Conservation (phyloP, 2,329 filamentous ascomycete genomes). For the Pseudopithomyces chartarum region DNA sequence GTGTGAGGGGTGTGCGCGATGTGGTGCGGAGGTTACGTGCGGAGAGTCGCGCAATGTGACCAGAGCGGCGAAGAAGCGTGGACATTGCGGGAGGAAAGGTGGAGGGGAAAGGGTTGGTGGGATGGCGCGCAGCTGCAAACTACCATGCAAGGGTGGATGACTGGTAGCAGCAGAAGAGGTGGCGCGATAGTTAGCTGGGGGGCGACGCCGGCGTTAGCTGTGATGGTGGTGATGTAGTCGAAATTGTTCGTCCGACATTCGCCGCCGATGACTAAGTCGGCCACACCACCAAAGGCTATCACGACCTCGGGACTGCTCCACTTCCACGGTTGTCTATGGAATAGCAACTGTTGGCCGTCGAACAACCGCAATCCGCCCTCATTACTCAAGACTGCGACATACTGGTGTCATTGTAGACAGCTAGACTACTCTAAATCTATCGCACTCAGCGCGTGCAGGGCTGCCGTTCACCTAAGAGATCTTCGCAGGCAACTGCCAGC, state of each 20-base stretch:
- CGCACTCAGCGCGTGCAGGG: no score
- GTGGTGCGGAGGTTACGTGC: slow-evolving; percentile 61
- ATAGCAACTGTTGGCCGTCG: no score
- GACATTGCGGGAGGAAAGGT: slow-evolving; percentile 60
- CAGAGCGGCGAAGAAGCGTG: slow-evolving; percentile 68
- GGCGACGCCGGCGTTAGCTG: slow-evolving; percentile 4
- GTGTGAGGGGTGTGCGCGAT: slow-evolving; percentile 51
- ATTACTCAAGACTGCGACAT: no score
- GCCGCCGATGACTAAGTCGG: slow-evolving; percentile 4
- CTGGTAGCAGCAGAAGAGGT: slow-evolving; percentile 1
- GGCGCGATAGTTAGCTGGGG: slow-evolving; percentile 15
- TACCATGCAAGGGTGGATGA: slow-evolving; percentile 23
- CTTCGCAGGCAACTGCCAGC: no score
- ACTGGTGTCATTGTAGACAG: no score
- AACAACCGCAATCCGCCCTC: no score
- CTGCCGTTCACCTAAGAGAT: no score
- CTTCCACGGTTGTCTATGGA: no score
- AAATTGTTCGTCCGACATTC: slow-evolving; percentile 12
- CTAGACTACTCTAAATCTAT: no score
- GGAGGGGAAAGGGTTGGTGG: slow-evolving; percentile 13
- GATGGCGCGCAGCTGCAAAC: slow-evolving; percentile 8
- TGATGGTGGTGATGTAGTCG: slow-evolving; percentile 12
- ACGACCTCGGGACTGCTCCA: background rate
- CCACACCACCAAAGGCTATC: background rate
- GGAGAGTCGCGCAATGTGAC: slow-evolving; percentile 67